Percentiles rank a stretch among this genome's conserved stretches.
phyloP scores from a whole-genome alignment of 2,329 filamentous ascomycete genomes.

The Aciculosporium take region DNA sequence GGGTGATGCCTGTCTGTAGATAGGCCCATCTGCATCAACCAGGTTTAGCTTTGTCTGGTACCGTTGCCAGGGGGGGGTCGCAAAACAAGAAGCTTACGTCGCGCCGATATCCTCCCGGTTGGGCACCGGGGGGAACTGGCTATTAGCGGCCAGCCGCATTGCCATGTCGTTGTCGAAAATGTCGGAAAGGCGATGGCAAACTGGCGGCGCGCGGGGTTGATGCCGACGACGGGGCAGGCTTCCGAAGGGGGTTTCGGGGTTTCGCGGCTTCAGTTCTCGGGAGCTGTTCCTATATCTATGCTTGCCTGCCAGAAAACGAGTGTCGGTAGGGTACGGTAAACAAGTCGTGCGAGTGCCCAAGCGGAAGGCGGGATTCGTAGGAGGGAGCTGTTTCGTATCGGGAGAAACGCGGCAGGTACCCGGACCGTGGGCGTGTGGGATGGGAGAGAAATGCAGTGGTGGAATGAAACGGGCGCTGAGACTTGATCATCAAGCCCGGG shows the following conservation, averaged over 20 bases:
- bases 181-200: background rate
- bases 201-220: conserved; percentile 5
- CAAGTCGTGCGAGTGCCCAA: background rate
- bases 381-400: background rate
- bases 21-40: conserved; percentile 60
- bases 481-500: too few relatives aligned
- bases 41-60: conserved; percentile 16
- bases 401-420: background rate
- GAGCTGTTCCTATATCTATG: background rate
- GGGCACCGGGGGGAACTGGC: conserved; percentile 41
- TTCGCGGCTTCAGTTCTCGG: background rate
- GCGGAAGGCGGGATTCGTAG: background rate
- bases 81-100: conserved; percentile 23
- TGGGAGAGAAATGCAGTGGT: background rate
- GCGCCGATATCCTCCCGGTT: conserved; percentile 46
- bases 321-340: background rate
- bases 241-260: background rate
- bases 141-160: conserved; percentile 20
- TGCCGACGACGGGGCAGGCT: background rate
- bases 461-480: background rate
- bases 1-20: conserved; percentile 73
- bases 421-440: background rate
- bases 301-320: background rate
- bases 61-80: too few relatives aligned
- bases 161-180: conserved; percentile 15